phyloP scores from a whole-genome alignment of 352 stramenopile species.

The Globisporangium cederbergense region DNA sequence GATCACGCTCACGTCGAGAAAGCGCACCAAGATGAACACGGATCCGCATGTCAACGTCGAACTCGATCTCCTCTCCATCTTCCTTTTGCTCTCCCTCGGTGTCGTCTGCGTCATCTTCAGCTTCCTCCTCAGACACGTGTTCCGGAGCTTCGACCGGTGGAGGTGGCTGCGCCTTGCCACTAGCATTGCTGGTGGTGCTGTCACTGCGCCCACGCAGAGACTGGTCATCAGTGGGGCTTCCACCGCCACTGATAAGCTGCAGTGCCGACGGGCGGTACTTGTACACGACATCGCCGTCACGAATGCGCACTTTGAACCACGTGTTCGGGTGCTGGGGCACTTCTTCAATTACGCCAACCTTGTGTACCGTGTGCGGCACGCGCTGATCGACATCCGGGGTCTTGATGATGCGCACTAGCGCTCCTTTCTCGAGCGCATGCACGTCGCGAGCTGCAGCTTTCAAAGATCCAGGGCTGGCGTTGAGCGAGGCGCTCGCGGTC shows the following conservation, averaged over 20 bases:
- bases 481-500: not conserved
- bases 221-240: not conserved
- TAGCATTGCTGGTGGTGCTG: not conserved
- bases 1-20: conserved; percentile 46
- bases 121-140: conserved; percentile 23
- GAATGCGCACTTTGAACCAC: conserved; percentile 84
- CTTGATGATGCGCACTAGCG: conserved; percentile 65
- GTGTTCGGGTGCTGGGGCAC: conserved; percentile 82
- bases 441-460: conserved; percentile 29
- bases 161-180: not conserved
- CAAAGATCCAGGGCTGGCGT: not conserved
- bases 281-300: conserved; percentile 83
- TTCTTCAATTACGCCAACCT: conserved; percentile 80
- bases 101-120: conserved; percentile 24
- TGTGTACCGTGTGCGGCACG: conserved; percentile 74
- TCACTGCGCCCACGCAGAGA: conserved; percentile 3
- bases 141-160: conserved; percentile 20
- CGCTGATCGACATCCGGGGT: conserved; percentile 81
- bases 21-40: conserved; percentile 45
- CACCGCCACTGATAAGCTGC: conserved; percentile 32
- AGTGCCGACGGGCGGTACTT: conserved; percentile 83
- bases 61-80: conserved; percentile 27
- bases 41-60: conserved; percentile 55
- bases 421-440: conserved; percentile 49
- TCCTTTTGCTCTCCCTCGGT: conserved; percentile 52